Evolutionary conservation across 179 eudicot species (phyloP).

Genomic region (Camellia oleifera): DNA sequence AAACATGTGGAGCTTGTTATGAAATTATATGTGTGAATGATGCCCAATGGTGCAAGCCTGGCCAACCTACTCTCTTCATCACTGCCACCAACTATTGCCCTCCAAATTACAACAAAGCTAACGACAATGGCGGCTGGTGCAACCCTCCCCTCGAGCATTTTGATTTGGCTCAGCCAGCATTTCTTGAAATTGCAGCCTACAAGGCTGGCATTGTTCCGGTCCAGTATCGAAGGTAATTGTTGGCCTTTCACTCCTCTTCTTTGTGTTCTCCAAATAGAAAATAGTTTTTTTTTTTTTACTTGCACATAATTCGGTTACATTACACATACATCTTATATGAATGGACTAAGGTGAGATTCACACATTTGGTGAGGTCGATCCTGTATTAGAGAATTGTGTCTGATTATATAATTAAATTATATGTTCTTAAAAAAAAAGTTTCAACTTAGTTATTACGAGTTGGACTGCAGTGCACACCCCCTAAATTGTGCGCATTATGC

Average conservation of each 20-base stretch:
- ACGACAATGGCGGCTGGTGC: constrained; percentile 60
- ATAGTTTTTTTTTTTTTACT: too few relatives aligned
- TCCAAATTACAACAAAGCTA: constrained; percentile 28
- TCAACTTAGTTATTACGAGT: too few relatives aligned
- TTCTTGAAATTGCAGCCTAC: constrained; percentile 45
- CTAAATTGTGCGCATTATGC: too few relatives aligned
- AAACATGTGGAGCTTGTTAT: constrained; percentile 64
- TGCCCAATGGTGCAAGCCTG: constrained; percentile 45
- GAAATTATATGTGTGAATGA: constrained; percentile 50
- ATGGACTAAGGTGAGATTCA: too few relatives aligned
- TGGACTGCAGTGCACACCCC: too few relatives aligned
- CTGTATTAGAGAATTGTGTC: too few relatives aligned
- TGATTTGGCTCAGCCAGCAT: constrained; percentile 64
- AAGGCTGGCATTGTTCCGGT: constrained; percentile 64
- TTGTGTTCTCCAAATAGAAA: too few relatives aligned
- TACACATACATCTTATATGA: too few relatives aligned
- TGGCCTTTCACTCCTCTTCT: background rate
- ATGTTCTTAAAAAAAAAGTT: too few relatives aligned
- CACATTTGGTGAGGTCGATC: too few relatives aligned
- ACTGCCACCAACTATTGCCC: constrained; percentile 75
- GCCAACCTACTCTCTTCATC: constrained; percentile 37
- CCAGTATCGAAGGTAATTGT: constrained; percentile 55
- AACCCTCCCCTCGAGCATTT: constrained; percentile 67
- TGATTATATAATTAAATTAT: too few relatives aligned
- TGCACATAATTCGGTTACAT: too few relatives aligned